A percentile compares a stretch with the other conserved stretches of the same genome.
phyloP scores from a whole-genome alignment of 345 rosid species.

The Syzygium oleosum region DNA sequence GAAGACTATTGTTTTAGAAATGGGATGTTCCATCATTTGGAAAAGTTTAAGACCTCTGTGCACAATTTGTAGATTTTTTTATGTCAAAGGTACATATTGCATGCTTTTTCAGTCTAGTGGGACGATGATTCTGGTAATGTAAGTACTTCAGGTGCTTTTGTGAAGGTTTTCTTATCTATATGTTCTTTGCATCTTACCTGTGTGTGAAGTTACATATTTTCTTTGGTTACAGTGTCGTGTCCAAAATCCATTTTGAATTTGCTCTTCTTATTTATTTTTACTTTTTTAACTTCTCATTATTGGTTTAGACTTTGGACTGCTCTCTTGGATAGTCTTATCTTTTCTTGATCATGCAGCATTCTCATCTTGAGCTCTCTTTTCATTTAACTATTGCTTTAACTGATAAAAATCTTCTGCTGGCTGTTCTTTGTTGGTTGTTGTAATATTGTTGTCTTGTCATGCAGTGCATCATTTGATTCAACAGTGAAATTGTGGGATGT shows the following conservation, averaged over 20 bases:
- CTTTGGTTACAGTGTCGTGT: not conserved
- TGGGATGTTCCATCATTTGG: not conserved
- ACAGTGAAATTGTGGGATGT: conserved; percentile 98
- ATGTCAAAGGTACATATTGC: not conserved
- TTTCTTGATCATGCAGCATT: not conserved
- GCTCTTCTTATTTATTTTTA: not conserved
- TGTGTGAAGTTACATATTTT: not conserved
- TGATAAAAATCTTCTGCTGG: not conserved
- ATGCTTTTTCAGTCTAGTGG: not conserved
- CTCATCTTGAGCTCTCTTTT: not conserved
- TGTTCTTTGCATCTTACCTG: not conserved
- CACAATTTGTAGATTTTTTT: not conserved
- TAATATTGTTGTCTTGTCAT: not conserved
- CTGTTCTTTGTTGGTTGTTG: not conserved
- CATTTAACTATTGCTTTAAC: not conserved
- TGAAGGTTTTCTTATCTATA: not conserved
- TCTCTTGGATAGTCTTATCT: not conserved
- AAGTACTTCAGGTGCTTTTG: not conserved
- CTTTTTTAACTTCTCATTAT: not conserved
- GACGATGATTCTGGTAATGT: not conserved
- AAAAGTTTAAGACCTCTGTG: not conserved
- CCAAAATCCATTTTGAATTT: not conserved
- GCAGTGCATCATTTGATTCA: conserved; percentile 98
- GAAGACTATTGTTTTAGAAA: not conserved
- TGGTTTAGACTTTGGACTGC: not conserved